Base-by-base conservation (phyloP, 2,329 filamentous ascomycete species). In the Fusarium abutilonis region DNA sequence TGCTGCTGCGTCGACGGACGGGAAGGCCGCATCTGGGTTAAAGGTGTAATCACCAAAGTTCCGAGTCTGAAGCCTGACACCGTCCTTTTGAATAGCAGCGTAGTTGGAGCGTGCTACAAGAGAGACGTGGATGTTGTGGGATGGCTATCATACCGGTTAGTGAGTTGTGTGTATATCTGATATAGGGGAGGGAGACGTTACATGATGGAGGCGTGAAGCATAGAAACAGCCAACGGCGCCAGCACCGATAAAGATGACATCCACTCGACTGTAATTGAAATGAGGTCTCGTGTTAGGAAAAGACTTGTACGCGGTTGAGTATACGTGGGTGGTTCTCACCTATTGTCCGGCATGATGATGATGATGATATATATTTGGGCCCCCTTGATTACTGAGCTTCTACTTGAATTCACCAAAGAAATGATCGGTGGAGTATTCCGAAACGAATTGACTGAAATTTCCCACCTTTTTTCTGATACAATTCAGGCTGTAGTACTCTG, bases 71-170 rank as follows among this genome's bases (percentile, higher is more conserved):
- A 93, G 77, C 28, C 78, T 76, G 70, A 92, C 89, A 42, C 89
- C 90, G 21, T 81, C 76, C 9, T 78, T 74, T 49, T 82, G 80
- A 41, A 92, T 86, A 31, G 83, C 84, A 21, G 79, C 75, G 79
- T 90, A 92, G 77, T 92, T 92, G 36, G 89, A 91, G 44, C 90
- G 85, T 63, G 89, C 91, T 50, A 91, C 86, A 40, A 91, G 84
- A 6, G 89, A 91, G 45, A 90, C 86, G 54, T 83, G 78, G 36
- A 87, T 78, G 52, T 83, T 81, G 53, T 79, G 74, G 13, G 72
- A 69, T 9, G 82, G 82, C 82, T 84, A 35, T 57, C 36, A 56
- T 31, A 41, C 11, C 28, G 48, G 39, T 60, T 31, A 56, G 53
- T 46, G 19, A 32, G 40, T 61, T 61, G 41, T 44, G 19, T 28